phyloP scores from a whole-genome alignment of 257 asterid genomes.

The Penstemon davidsonii region DNA sequence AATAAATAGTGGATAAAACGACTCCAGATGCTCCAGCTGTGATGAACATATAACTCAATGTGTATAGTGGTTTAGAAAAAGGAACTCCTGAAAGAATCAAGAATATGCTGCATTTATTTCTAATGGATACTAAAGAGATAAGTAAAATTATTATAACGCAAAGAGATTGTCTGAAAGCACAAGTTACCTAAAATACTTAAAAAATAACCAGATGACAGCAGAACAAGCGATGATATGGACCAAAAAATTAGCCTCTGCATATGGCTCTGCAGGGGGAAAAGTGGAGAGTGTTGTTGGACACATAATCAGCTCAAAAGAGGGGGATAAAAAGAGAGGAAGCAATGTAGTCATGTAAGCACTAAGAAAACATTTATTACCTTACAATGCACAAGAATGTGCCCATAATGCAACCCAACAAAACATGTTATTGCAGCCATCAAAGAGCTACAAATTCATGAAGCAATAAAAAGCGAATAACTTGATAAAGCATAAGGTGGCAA shows the following conservation, averaged over 20 bases:
- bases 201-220: slow-evolving; percentile 54
- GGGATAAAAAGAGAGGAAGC: slow-evolving; percentile 15
- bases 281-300: slow-evolving; percentile 7
- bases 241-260: slow-evolving; percentile 58
- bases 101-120: slow-evolving; percentile 11
- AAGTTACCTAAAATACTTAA: slow-evolving; percentile 52
- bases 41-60: slow-evolving; percentile 76
- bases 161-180: slow-evolving; percentile 8
- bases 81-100: slow-evolving; percentile 65
- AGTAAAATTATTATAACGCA: slow-evolving; percentile 7
- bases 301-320: slow-evolving; percentile 11
- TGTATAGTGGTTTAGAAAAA: slow-evolving; percentile 77
- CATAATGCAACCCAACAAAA: slow-evolving; percentile 77
- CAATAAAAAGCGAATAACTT: slow-evolving; percentile 24
- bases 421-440: slow-evolving; percentile 88
- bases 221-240: slow-evolving; percentile 62
- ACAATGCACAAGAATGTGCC: slow-evolving; percentile 78
- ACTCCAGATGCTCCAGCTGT: slow-evolving; percentile 86
- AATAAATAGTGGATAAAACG: slow-evolving; percentile 53
- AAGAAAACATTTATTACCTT: slow-evolving; percentile 47
- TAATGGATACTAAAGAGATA: not conserved
- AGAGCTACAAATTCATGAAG: slow-evolving; percentile 52
- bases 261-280: slow-evolving; percentile 48
- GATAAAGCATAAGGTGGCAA: slow-evolving; percentile 18
- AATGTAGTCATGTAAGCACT: slow-evolving; percentile 16